Evolutionary conservation across 805 yeast species (phyloP), one percentile per base, ranked within the genome.

Genomic region (Danielia oregonensis): DNA sequence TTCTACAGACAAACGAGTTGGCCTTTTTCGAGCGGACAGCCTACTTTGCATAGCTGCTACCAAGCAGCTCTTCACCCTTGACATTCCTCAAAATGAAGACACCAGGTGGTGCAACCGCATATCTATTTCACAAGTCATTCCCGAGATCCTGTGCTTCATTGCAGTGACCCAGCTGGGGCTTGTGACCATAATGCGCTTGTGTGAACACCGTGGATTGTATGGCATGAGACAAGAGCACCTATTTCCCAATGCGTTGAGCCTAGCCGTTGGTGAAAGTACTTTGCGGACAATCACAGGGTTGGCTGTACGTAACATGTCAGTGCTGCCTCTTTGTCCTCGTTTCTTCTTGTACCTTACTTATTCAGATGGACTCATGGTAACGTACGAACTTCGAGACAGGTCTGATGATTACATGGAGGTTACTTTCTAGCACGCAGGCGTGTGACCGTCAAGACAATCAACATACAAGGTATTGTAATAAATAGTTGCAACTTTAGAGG

Each of bases 181-280:
- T 7, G 57, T 65, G 10, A 41, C 63, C 15, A 47, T 67, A 5
- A 49, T 67, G 55, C 44, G 72, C 10, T 36, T 67, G 16, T 64
- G 71, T 32, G 52, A 54, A 30, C 48, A 55, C 40, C 43, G 63
- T 13, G 71, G 70, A 2, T 46, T 67, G 0, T 55, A 43, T 30
- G 72, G 68, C 4, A 63, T 67, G 69, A 46, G 72, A 22, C 72
- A 67, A 37, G 73, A 67, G 36, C 61, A 63, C 40, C 33, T 65
- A 2, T 64, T 67, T 28, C 71, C 73, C 8, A 57, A 63, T 40
- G 61, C 61, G 3, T 32, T 49, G 6, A 45, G 49, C 10, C 30
- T 61, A 18, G 57, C 54, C 3, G 33, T 52, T n/a, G 59, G 59
- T 2, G 45, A 46, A 17, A 43, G 45, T 27, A 60, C 61, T 1